Evolutionary conservation across 2,329 filamentous ascomycete species (phyloP).

Genomic region (Cercospora zeae-maydis): DNA sequence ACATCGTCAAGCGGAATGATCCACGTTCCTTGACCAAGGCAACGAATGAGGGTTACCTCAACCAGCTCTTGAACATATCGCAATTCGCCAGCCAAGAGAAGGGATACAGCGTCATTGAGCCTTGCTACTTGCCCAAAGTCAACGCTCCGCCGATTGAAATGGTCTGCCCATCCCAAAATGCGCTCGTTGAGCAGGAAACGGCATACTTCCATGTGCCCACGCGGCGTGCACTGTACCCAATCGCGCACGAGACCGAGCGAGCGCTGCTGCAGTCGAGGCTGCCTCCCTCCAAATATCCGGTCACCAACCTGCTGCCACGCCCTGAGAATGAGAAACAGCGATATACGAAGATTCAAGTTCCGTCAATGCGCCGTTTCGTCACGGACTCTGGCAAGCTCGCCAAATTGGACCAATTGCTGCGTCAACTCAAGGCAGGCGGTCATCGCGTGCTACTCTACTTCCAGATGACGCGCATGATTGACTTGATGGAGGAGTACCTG

Average conservation of each 20-base stretch:
- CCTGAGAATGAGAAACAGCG: slow-evolving; percentile 77
- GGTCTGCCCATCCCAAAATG: slow-evolving; percentile 65
- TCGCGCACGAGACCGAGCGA: slow-evolving; percentile 61
- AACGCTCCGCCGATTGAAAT: slow-evolving; percentile 84
- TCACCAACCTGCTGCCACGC: slow-evolving; percentile 64
- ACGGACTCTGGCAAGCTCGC: slow-evolving; percentile 96
- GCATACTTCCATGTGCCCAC: slow-evolving; percentile 74
- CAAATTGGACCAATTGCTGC: slow-evolving; percentile 80
- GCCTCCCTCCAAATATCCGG: slow-evolving; percentile 62
- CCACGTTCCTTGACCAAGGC: slow-evolving; percentile 65
- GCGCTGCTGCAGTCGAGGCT: slow-evolving; percentile 71
- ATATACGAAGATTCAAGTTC: slow-evolving; percentile 87
- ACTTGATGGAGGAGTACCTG: slow-evolving; percentile 97
- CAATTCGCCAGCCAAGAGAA: slow-evolving; percentile 61
- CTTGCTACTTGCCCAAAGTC: slow-evolving; percentile 72
- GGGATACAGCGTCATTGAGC: slow-evolving; percentile 74
- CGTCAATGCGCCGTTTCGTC: slow-evolving; percentile 95
- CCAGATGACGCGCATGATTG: slow-evolving; percentile 99
- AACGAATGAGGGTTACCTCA: slow-evolving; percentile 68
- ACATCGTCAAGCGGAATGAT: slow-evolving; percentile 69
- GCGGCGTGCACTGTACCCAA: slow-evolving; percentile 71
- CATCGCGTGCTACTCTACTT: slow-evolving; percentile 97
- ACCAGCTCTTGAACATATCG: slow-evolving; percentile 75
- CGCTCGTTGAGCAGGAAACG: slow-evolving; percentile 63
- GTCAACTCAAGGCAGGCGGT: slow-evolving; percentile 83